Conservation (phyloP, 352 stramenopile species). For the Globisporangium emineosum region DNA sequence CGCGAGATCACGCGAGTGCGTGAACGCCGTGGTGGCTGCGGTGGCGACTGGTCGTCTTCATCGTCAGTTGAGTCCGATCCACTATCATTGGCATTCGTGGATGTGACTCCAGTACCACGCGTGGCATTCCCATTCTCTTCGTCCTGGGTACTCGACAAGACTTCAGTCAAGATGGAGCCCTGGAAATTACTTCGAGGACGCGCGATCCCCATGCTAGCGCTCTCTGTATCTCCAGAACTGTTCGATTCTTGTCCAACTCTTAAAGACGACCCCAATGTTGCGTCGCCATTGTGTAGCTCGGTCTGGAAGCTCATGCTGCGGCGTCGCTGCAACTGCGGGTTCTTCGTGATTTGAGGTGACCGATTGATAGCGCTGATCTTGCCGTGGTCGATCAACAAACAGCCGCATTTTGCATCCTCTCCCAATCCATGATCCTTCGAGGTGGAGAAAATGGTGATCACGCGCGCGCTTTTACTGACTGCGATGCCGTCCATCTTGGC, state of each 20-base stretch:
- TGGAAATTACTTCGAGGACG: slow-evolving; percentile 7
- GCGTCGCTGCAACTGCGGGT: slow-evolving; percentile 25
- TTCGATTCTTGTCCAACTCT: neutral
- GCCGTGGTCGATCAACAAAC: slow-evolving; percentile 64
- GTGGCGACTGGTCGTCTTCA: neutral
- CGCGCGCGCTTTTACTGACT: slow-evolving; percentile 46
- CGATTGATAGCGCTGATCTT: slow-evolving; percentile 57
- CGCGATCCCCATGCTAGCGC: too few species aligned
- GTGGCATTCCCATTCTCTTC: neutral
- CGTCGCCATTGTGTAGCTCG: neutral
- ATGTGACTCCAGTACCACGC: neutral
- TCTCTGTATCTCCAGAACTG: neutral
- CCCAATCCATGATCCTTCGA: slow-evolving; percentile 71
- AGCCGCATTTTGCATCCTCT: slow-evolving; percentile 55
- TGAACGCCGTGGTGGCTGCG: neutral
- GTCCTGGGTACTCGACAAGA: neutral
- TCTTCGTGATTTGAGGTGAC: slow-evolving; percentile 19
- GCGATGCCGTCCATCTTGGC: slow-evolving; percentile 81
- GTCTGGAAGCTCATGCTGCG: slow-evolving; percentile 25
- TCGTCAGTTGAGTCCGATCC: slow-evolving; percentile 15
- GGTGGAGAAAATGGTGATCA: slow-evolving; percentile 73
- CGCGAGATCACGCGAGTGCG: neutral
- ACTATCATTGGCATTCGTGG: neutral
- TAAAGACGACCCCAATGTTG: neutral
- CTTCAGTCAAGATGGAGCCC: neutral